Conservation (phyloP, 371 early-diverging fungal genomes). For the Furculomyces boomerangus region DNA sequence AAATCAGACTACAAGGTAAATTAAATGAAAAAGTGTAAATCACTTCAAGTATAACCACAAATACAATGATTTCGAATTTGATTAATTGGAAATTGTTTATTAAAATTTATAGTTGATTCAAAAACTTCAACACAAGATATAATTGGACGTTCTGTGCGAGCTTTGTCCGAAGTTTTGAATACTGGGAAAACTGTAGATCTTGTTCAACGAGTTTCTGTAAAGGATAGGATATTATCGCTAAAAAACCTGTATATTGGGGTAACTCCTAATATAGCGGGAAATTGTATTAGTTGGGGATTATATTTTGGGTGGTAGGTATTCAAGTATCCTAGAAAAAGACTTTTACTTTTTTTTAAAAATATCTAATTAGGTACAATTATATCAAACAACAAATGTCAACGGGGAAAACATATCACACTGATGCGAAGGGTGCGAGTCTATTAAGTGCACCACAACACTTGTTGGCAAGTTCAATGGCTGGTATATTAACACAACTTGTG, state of each 20-base stretch:
- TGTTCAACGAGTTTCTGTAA: background rate
- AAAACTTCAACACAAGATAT: conserved; percentile 6
- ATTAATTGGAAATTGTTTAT: no score
- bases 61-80: no score
- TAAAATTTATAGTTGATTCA: background rate
- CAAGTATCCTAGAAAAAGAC: background rate
- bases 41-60: no score
- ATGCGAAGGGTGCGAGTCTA: conserved; percentile 28
- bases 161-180: conserved; percentile 32
- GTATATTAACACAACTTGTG: conserved; percentile 49
- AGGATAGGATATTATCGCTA: background rate
- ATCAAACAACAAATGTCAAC: conserved; percentile 55
- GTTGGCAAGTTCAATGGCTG: conserved; percentile 65
- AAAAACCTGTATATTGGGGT: conserved; percentile 77
- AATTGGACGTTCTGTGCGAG: conserved; percentile 48
- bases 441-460: conserved; percentile 50
- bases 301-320: conserved; percentile 79
- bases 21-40: no score
- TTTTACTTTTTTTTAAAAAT: background rate
- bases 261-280: conserved; percentile 74
- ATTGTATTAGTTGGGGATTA: conserved; percentile 86
- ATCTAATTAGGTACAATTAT: background rate
- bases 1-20: conserved; percentile 76
- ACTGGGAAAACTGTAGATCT: conserved; percentile 15
- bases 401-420: conserved; percentile 28